Conservation (phyloP, 495 filamentous ascomycete genomes). For the Margaritispora aquatica region DNA sequence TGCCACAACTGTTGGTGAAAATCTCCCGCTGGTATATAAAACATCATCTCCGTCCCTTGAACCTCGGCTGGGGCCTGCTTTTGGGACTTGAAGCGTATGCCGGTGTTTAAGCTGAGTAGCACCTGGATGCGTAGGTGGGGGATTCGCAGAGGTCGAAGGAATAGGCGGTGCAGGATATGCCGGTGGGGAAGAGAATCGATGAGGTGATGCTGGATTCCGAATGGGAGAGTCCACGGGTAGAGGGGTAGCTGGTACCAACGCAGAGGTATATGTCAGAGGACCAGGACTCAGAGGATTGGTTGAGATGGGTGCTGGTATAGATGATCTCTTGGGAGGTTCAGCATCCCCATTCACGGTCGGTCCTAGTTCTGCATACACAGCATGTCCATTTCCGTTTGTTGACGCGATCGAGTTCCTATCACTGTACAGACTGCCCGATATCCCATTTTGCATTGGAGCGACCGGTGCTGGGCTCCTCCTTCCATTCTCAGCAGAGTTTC, state of each 20-base stretch:
- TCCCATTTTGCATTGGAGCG: constrained; percentile 19
- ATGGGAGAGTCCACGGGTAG: constrained; percentile 36
- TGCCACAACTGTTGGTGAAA: constrained; percentile 64
- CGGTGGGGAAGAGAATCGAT: constrained; percentile 74
- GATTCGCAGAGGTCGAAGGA: constrained; percentile 37
- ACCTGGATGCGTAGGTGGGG: constrained; percentile 38
- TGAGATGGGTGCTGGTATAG: constrained; percentile 24
- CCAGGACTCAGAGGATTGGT: constrained; percentile 22
- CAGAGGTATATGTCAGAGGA: constrained; percentile 22
- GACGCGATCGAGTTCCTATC: constrained; percentile 12
- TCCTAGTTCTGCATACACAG: constrained; percentile 26
- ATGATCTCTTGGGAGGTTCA: constrained; percentile 32
- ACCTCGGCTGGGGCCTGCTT: constrained; percentile 39
- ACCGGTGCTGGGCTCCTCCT: constrained; percentile 23
- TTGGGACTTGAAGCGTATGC: constrained; percentile 85
- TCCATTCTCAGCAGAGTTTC: constrained; percentile 27
- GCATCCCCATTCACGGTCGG: constrained; percentile 37
- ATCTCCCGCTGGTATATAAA: constrained; percentile 65
- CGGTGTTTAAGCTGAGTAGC: constrained; percentile 60
- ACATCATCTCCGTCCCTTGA: constrained; percentile 57
- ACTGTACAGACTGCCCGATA: constrained; percentile 24
- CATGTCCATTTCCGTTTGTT: constrained; percentile 18
- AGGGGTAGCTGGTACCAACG: constrained; percentile 32
- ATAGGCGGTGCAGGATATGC: constrained; percentile 45
- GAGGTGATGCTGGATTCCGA: constrained; percentile 36